These are phyloP conservation scores for Aureobasidium musti DNA, from an alignment of 2,329 filamentous ascomycete genomes.

Conservation along the genomic window DNA sequence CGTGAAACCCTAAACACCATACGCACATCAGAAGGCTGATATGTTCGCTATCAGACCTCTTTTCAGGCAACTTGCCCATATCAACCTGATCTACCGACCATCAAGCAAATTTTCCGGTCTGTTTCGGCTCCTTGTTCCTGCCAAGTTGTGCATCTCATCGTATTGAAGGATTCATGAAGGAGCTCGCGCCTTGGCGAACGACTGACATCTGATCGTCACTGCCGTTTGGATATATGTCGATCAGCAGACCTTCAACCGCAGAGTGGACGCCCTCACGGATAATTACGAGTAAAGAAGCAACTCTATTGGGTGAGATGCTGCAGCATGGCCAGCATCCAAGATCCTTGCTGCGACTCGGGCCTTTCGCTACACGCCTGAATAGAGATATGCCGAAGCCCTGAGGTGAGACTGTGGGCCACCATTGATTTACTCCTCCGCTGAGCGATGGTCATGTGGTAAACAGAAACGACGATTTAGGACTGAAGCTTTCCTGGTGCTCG, in stretches of 20 bases:
- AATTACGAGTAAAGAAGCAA: conserved; percentile 16
- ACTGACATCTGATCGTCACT: conserved; percentile 7
- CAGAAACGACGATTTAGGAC: conserved; percentile 19
- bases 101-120: conserved; percentile 9
- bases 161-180: neutral
- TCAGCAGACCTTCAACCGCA: conserved; percentile 22
- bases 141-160: conserved; percentile 23
- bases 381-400: conserved; percentile 5
- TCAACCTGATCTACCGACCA: conserved; percentile 16
- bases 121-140: conserved; percentile 19
- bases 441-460: conserved; percentile 11
- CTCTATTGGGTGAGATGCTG: conserved; percentile 1
- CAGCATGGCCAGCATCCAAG: neutral
- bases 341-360: conserved; percentile 11
- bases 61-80: neutral
- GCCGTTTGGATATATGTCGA: conserved; percentile 9
- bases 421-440: conserved; percentile 1
- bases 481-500: neutral
- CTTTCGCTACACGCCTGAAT: conserved; percentile 27
- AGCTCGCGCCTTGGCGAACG: conserved; percentile 14
- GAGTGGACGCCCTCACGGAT: neutral
- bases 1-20: neutral
- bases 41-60: conserved; percentile 1
- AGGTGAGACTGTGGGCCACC: conserved; percentile 13
- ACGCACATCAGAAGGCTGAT: conserved; percentile 2